Percentiles rank a stretch among this genome's conserved stretches.
These are phyloP conservation scores for Citrus glauca DNA, from an alignment of 345 rosid genomes.

Conservation along the genomic window DNA sequence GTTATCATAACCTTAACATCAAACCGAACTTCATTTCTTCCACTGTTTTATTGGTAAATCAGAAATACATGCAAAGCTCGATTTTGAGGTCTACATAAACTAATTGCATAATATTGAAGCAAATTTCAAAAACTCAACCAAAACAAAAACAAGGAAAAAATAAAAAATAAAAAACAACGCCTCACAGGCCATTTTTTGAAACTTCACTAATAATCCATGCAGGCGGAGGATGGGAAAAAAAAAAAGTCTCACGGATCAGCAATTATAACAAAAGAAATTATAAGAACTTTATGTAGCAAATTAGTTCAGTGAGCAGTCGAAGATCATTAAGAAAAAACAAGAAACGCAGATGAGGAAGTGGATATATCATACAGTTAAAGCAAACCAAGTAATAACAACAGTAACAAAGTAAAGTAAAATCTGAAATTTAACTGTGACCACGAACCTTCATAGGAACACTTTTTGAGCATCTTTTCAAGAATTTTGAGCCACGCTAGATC, in stretches of 20 bases:
- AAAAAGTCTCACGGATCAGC: not conserved
- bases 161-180: not conserved
- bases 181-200: not conserved
- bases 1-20: not conserved
- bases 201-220: not conserved
- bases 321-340: not conserved
- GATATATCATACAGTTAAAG: not conserved
- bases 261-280: not conserved
- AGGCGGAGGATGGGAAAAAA: too few relatives aligned
- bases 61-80: slow-evolving; percentile 8
- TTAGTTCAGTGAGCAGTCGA: not conserved
- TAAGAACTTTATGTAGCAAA: not conserved
- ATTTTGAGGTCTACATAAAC: not conserved
- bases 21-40: not conserved
- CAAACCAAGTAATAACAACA: not conserved
- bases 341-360: not conserved
- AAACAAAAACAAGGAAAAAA: not conserved
- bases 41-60: not conserved
- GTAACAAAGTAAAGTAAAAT: slow-evolving; percentile 4
- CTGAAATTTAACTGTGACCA: not conserved
- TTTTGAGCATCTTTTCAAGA: slow-evolving; percentile 97
- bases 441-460: slow-evolving; percentile 85
- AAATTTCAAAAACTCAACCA: not conserved
- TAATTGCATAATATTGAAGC: slow-evolving; percentile 1
- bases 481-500: slow-evolving; percentile 96